Base-by-base conservation (phyloP, 768 basidiomycete genomes). In the Mycena rosella region DNA sequence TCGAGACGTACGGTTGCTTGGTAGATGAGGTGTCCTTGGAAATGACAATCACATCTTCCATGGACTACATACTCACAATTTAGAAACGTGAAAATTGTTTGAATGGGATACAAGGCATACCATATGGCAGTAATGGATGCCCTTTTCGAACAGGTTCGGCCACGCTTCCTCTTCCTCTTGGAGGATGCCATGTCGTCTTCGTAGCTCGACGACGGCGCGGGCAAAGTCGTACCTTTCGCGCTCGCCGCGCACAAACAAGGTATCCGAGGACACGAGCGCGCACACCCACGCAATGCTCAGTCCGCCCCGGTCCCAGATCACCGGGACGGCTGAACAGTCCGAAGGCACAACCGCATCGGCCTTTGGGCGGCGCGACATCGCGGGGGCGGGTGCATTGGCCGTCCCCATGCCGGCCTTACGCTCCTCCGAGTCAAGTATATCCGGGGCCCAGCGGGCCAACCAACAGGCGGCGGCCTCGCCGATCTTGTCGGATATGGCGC, bases 401-500 rank as follows among this genome's bases (percentile, higher is more conserved):
- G 34, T 20, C 5, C 20, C 26, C 17, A 54, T 68, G 18, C 67
- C 70, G 11, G 73, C 74, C 57, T 75, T 63, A 45, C 78, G 78
- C 70, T 89, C 86, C 73, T 95, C 93, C 34, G 86, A 83, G 11
- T 74, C 73, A n/a, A 97, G 84, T 68, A 97, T 84, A 74, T 98
- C 96, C 15, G 80, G 76, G 0, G 90, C 94, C 96, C 96, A 98
- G 48, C 94, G 84, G 1, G 90, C 86, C 20, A 98, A 82, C 95
- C 96, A 98, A 77, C 92, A 94, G 3, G 88, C 87, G 71, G 91
- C 91, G 0, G 94, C 91, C 78, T 97, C 95, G 15, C 96, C 96
- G 62, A 98, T 94, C 81, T 95, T 96, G 78, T 95, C 89, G 0
- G 93, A 93, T 13, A 96, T 84, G n/a, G 88, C 85, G n/a, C 96